Conservation (phyloP, 2,329 filamentous ascomycete species). For the Berkeleyomyces rouxiae region DNA sequence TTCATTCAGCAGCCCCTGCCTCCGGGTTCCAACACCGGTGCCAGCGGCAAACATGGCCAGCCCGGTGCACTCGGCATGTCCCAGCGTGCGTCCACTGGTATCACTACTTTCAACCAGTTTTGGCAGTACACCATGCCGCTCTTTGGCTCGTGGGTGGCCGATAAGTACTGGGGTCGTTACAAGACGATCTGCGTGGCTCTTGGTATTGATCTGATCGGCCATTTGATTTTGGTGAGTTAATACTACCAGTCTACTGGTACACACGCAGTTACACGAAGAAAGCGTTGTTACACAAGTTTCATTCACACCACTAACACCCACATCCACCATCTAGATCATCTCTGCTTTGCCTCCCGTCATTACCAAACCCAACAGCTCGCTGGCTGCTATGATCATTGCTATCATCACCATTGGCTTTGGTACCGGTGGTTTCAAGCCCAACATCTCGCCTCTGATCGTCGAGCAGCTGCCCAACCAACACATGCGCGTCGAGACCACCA, state of each 20-base stretch:
- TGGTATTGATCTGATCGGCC: constrained; percentile 44
- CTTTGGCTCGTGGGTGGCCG: constrained; percentile 32
- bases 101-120: constrained; percentile 36
- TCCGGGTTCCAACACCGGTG: constrained; percentile 36
- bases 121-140: constrained; percentile 45
- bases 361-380: constrained; percentile 33
- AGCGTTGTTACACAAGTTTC: not conserved
- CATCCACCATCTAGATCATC: constrained; percentile 24
- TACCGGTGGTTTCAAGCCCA: constrained; percentile 61
- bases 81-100: constrained; percentile 32
- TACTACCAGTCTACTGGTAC: not conserved
- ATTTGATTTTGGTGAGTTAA: constrained; percentile 35
- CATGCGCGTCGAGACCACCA: constrained; percentile 33
- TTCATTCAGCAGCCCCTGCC: constrained; percentile 45
- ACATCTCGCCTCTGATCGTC: constrained; percentile 50
- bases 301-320: not conserved
- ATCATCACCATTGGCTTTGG: constrained; percentile 37
- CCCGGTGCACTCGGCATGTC: constrained; percentile 41
- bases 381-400: constrained; percentile 48
- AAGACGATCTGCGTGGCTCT: constrained; percentile 50
- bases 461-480: constrained; percentile 46
- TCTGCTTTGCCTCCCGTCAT: constrained; percentile 50
- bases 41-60: constrained; percentile 23
- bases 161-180: constrained; percentile 50
- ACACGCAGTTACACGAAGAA: not conserved